These are phyloP conservation scores for Perkinsus chesapeaki DNA, from an alignment of 169 alveolate genomes.

Conservation along the genomic window DNA sequence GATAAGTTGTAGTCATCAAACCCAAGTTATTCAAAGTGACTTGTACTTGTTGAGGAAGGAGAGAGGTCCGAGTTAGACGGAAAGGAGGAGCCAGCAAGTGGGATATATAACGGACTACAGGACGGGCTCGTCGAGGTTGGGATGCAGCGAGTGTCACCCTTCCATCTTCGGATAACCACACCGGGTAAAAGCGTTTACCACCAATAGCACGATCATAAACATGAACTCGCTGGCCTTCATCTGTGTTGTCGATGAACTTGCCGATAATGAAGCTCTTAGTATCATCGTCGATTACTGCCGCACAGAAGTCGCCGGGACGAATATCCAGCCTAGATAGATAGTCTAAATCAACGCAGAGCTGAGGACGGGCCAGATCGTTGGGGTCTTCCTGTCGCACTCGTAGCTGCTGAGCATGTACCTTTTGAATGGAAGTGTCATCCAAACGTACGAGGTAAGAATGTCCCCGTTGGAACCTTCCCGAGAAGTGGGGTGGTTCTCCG, in stretches of 20 bases:
- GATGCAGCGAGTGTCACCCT: background rate
- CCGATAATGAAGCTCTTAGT: background rate
- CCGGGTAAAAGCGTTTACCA: background rate
- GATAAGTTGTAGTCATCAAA: background rate
- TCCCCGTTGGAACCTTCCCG: background rate
- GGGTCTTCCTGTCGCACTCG: background rate
- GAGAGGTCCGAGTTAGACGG: background rate
- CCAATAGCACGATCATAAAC: background rate
- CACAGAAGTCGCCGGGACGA: background rate
- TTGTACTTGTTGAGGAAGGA: background rate
- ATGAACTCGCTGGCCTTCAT: background rate
- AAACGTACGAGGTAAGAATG: background rate
- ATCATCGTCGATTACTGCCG: background rate
- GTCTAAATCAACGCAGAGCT: background rate
- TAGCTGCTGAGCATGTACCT: background rate
- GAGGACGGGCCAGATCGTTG: background rate
- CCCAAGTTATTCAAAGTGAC: background rate
- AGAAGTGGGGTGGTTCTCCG: background rate
- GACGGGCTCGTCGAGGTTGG: background rate
- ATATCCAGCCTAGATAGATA: background rate
- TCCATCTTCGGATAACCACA: background rate
- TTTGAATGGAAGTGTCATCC: background rate
- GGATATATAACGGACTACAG: background rate
- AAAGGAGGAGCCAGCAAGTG: background rate
- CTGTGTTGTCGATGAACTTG: background rate